phyloP scores from a whole-genome alignment of 2,329 filamentous ascomycete genomes.

The Hypoxylon rubiginosum region DNA sequence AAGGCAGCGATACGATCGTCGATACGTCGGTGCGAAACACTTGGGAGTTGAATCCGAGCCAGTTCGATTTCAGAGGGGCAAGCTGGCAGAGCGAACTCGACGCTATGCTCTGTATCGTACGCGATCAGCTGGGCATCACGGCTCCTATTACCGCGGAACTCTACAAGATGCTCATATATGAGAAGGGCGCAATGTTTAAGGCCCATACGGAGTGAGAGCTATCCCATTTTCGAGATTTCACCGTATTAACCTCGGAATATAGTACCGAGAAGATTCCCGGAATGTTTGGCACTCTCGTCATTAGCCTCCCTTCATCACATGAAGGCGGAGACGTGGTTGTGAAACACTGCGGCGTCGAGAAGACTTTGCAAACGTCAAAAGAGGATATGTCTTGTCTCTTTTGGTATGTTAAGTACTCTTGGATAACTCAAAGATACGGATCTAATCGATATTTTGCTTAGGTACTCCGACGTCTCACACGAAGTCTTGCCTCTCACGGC shows the following conservation, averaged over 20 bases:
- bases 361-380: conserved; percentile 51
- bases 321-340: conserved; percentile 61
- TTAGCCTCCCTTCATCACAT: conserved; percentile 63
- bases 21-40: conserved; percentile 58
- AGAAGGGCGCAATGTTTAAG: conserved; percentile 63
- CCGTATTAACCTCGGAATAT: neutral
- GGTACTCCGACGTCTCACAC: conserved; percentile 67
- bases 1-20: conserved; percentile 56
- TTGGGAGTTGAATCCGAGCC: conserved; percentile 57
- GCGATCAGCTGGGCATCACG: conserved; percentile 51
- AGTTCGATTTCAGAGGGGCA: conserved; percentile 56
- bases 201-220: conserved; percentile 57
- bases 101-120: conserved; percentile 44
- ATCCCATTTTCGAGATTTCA: neutral
- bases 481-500: conserved; percentile 62
- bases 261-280: conserved; percentile 61
- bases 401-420: conserved; percentile 37
- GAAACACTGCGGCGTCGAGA: conserved; percentile 53
- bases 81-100: conserved; percentile 51
- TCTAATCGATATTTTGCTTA: conserved; percentile 14
- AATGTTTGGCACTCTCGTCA: conserved; percentile 65
- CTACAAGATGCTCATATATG: conserved; percentile 65
- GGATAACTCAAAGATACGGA: neutral
- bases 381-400: conserved; percentile 42
- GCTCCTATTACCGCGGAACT: conserved; percentile 53